Evolutionary conservation across 306 rosid species (phyloP).

Genomic region (Fragaria nilgerrensis): DNA sequence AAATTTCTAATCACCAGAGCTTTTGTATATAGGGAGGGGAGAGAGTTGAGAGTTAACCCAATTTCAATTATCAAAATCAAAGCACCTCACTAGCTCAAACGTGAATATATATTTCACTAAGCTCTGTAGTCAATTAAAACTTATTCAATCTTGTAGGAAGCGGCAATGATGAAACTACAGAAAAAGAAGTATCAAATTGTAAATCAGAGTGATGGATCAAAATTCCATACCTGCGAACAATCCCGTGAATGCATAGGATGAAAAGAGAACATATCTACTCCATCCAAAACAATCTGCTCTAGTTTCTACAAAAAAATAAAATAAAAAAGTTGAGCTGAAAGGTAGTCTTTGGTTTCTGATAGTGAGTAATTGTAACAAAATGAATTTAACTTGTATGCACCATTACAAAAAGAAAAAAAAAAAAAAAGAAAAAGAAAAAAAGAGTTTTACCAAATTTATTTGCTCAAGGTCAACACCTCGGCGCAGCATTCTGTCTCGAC

Average conservation of each 20-base stretch:
- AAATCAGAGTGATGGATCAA: not conserved
- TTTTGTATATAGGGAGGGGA: not conserved
- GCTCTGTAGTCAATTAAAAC: not conserved
- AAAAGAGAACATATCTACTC: slow-evolving; percentile 72
- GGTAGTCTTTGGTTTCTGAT: not conserved
- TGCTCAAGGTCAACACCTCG: slow-evolving; percentile 78
- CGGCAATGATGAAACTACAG: not conserved
- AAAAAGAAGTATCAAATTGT: slow-evolving; percentile 6
- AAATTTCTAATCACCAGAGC: not conserved
- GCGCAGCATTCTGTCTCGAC: slow-evolving; percentile 65
- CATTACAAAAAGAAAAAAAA: not conserved
- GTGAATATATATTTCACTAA: not conserved
- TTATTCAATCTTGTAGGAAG: not conserved
- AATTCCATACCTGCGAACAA: slow-evolving; percentile 69
- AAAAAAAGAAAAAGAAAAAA: too few relatives aligned
- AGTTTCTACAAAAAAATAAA: slow-evolving; percentile 55
- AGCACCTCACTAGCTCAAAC: not conserved
- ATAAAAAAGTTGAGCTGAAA: not conserved
- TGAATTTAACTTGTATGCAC: not conserved
- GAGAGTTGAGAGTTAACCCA: not conserved
- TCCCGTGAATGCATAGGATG: slow-evolving; percentile 87
- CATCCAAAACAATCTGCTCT: slow-evolving; percentile 64
- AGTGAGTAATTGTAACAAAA: not conserved
- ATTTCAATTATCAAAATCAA: not conserved
- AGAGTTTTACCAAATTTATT: slow-evolving; percentile 57